phyloP scores from a whole-genome alignment of 352 stramenopile genomes.

The Globisporangium lucens region DNA sequence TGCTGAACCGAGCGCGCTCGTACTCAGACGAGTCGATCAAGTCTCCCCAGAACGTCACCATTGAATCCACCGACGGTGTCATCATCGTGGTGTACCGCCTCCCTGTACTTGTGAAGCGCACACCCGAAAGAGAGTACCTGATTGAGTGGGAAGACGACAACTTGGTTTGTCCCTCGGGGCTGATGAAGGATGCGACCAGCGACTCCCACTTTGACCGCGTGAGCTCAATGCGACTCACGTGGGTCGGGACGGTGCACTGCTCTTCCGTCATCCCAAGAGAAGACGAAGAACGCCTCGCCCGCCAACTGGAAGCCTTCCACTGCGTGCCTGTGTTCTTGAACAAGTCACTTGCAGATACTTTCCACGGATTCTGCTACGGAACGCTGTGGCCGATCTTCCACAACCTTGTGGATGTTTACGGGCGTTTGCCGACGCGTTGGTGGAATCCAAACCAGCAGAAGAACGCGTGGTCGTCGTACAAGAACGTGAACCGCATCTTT shows the following conservation, averaged over 20 bases:
- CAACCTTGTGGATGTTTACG: conserved; percentile 98
- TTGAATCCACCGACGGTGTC: conserved; percentile 93
- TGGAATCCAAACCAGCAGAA: conserved; percentile 83
- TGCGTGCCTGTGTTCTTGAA: conserved; percentile 97
- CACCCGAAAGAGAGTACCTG: conserved; percentile 60
- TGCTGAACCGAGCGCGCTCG: conserved; percentile 38
- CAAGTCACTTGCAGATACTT: conserved; percentile 74
- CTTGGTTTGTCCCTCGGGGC: conserved; percentile 75
- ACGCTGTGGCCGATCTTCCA: conserved; percentile 98
- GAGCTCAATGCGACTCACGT: conserved; percentile 81
- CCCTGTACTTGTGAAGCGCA: conserved; percentile 89
- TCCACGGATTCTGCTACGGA: conserved; percentile 96
- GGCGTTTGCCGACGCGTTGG: conserved; percentile 71
- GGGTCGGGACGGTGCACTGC: conserved; percentile 82
- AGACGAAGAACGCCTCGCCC: conserved; percentile 72
- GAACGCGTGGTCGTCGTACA: conserved; percentile 93
- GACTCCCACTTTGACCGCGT: conserved; percentile 65
- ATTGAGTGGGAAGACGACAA: conserved; percentile 90
- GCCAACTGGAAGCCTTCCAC: conserved; percentile 88
- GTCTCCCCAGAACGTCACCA: conserved; percentile 77
- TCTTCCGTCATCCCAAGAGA: conserved; percentile 72
- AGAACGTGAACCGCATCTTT: conserved; percentile 97
- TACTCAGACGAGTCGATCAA: conserved; percentile 62
- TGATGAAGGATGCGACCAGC: conserved; percentile 67
- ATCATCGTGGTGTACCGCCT: conserved; percentile 97